Conservation (phyloP, 306 rosid species). For the Vigna radiata region DNA sequence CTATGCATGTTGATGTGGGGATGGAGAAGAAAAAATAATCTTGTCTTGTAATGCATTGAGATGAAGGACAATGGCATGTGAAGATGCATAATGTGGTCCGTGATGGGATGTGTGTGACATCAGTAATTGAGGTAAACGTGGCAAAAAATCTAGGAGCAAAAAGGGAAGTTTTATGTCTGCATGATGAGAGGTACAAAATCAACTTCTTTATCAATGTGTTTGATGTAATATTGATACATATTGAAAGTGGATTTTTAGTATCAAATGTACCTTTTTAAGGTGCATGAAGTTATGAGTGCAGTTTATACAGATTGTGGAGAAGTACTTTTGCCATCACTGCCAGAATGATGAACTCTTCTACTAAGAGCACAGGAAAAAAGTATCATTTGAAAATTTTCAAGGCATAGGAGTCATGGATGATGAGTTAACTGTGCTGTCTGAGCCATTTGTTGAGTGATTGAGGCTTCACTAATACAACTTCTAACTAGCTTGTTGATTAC, state of each 20-base stretch:
- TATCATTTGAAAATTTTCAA: conserved; percentile 6
- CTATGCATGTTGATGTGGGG: not conserved
- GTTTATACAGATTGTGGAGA: conserved; percentile 2
- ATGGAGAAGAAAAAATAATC: conserved; percentile 28
- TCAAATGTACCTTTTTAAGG: not conserved
- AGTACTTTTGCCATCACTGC: not conserved
- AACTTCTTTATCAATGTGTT: not conserved
- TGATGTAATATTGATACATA: not conserved
- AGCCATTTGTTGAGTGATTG: not conserved
- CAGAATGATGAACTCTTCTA: not conserved
- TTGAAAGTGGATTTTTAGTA: not conserved
- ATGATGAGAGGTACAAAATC: not conserved
- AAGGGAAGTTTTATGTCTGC: not conserved
- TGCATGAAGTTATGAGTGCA: not conserved
- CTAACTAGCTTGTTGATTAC: not conserved
- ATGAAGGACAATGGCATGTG: not conserved
- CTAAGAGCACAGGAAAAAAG: not conserved
- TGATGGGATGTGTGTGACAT: not conserved
- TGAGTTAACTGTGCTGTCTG: not conserved
- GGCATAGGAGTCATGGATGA: conserved; percentile 2
- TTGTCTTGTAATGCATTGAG: conserved; percentile 16
- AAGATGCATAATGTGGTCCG: conserved; percentile 34
- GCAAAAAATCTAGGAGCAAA: not conserved
- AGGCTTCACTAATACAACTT: not conserved
- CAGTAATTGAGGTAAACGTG: not conserved